phyloP scores from a whole-genome alignment of 306 rosid species.

The Prosopis cineraria region DNA sequence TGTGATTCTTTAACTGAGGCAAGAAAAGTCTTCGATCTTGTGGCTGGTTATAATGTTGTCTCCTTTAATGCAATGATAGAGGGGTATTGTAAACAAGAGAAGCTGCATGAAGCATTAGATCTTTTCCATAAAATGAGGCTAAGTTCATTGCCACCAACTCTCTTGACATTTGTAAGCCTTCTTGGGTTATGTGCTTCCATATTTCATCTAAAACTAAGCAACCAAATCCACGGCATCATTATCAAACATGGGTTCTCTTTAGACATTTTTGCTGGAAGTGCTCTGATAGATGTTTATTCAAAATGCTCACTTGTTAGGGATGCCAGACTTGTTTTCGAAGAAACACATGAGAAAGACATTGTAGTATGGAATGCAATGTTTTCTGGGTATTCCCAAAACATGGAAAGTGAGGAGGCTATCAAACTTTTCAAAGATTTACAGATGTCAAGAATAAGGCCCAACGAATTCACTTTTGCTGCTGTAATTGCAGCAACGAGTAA shows the following conservation, averaged over 20 bases:
- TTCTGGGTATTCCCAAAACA: constrained; percentile 61
- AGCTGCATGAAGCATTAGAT: constrained; percentile 60
- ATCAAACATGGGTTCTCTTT: constrained; percentile 67
- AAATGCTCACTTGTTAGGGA: constrained; percentile 68
- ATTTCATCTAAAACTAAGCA: constrained; percentile 58
- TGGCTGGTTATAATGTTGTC: constrained; percentile 58
- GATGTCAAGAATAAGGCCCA: constrained; percentile 63
- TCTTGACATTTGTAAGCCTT: constrained; percentile 81
- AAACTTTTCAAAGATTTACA: constrained; percentile 60
- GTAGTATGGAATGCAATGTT: constrained; percentile 93
- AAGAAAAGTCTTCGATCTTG: constrained; percentile 60
- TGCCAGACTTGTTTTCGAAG: constrained; percentile 77
- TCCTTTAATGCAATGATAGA: constrained; percentile 95
- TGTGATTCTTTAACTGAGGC: constrained; percentile 72
- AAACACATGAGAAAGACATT: constrained; percentile 65
- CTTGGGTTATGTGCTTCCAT: constrained; percentile 75
- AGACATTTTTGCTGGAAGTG: constrained; percentile 79
- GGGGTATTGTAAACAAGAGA: constrained; percentile 72
- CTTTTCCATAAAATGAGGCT: constrained; percentile 69
- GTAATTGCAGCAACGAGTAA: constrained; percentile 69
- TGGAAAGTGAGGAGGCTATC: constrained; percentile 74
- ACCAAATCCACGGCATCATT: constrained; percentile 72
- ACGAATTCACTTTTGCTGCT: constrained; percentile 81
- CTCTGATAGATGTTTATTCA: constrained; percentile 82
- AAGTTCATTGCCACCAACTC: constrained; percentile 55